phyloP scores from a whole-genome alignment of 1,139 yeast genomes.

The Nadsonia starkeyi-henricii region DNA sequence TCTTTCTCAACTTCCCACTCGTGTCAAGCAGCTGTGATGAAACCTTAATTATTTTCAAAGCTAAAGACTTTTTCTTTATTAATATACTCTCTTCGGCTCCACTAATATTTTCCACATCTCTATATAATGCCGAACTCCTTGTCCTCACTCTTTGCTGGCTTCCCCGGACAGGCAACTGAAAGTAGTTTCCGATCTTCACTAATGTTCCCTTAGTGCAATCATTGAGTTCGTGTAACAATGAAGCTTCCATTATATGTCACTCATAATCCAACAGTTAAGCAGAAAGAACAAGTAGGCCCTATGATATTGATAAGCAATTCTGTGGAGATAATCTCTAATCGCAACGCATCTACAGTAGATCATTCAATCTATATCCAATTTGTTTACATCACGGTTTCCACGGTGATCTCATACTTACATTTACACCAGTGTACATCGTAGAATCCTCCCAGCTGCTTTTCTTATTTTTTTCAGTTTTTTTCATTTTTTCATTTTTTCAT shows the following conservation, averaged over 20 bases:
- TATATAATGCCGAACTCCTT: background rate
- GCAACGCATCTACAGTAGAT: no score
- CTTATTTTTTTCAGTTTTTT: no score
- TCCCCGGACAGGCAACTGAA: background rate
- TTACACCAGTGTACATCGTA: background rate
- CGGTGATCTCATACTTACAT: background rate
- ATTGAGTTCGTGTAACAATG: background rate
- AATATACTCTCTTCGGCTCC: background rate
- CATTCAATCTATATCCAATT: no score
- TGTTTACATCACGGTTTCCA: background rate
- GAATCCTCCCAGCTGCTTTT: conserved; percentile 1
- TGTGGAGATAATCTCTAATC: no score
- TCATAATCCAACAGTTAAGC: no score
- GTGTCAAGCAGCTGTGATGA: background rate
- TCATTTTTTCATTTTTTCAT: background rate
- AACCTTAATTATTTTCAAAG: background rate
- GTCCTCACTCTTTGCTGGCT: background rate
- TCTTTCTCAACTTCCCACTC: background rate
- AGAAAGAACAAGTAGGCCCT: no score
- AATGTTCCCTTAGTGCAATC: background rate
- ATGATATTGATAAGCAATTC: no score
- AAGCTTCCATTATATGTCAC: background rate
- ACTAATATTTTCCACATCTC: background rate
- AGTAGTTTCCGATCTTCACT: background rate
- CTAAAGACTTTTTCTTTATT: conserved; percentile 1